phyloP scores from a whole-genome alignment of 2,329 filamentous ascomycete genomes.

The Colletotrichum graminicola region DNA sequence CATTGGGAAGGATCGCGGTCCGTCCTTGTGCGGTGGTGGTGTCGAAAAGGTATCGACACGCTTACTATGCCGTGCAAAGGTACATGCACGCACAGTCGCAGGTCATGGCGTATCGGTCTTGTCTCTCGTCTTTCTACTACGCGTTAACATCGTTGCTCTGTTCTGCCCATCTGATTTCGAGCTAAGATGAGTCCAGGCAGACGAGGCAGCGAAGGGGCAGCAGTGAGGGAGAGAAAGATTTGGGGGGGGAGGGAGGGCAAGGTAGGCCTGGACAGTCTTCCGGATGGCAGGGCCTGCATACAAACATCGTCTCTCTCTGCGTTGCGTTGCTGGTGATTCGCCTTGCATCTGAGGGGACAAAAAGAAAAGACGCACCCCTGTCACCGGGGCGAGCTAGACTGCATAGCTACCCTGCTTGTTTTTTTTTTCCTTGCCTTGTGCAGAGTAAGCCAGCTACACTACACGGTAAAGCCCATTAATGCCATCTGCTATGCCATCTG shows the following conservation, averaged over 20 bases:
- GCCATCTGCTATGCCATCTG: not conserved
- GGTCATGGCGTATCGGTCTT: not conserved
- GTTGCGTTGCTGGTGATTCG: not conserved
- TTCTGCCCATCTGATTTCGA: not conserved
- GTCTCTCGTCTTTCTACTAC: not conserved
- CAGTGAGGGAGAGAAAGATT: not conserved
- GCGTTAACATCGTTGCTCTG: not conserved
- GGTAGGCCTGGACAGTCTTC: not conserved
- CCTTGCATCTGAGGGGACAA: not conserved
- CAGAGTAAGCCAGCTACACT: not conserved
- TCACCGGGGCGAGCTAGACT: not conserved
- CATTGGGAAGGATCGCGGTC: not conserved
- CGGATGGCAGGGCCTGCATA: conserved; percentile 23
- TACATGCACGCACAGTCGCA: not conserved
- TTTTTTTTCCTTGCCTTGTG: conserved; percentile 7
- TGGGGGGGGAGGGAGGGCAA: not conserved
- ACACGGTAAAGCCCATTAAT: not conserved
- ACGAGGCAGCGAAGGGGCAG: not conserved
- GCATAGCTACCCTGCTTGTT: not conserved
- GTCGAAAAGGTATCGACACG: conserved; percentile 5
- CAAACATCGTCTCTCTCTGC: conserved; percentile 15
- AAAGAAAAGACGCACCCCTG: not conserved
- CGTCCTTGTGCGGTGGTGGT: not conserved
- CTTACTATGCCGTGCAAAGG: not conserved
- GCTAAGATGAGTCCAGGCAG: conserved; percentile 17